Evolutionary conservation across 1,139 yeast genomes (phyloP), one percentile per base, ranked within the genome.

Genomic region (Yamadazyma atlantica): DNA sequence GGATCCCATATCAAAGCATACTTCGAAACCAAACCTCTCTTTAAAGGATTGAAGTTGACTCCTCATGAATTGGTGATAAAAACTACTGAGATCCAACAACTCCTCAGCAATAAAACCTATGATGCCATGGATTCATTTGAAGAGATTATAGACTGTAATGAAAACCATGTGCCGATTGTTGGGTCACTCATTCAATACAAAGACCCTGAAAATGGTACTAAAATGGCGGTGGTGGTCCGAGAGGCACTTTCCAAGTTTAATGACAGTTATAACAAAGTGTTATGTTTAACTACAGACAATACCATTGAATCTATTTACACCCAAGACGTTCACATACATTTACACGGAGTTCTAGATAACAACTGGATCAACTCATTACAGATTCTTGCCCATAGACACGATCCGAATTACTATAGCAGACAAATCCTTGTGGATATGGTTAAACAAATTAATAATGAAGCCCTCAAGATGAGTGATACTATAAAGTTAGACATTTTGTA

Each of bases 131-230:
- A 42, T 16, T 50, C 50, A n/a, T n/a, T n/a, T 29, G 36, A 43
- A 23, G 51, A 52, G 7, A 55, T 61, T 7, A 36, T 55, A 5
- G 46, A 53, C 11, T 45, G 45, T n/a, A 60, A 53, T 38, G 48
- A 47, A n/a, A 40, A 41, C 11, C 37, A 29, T 5, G 44, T 50
- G 10, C 69, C 71, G 0, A 38, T 36, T 1, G 37, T 45, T 3
- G 77, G 77, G 0, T 64, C 73, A 1, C 38, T 70, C 1, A 58
- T 70, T 1, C 71, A 66, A 41, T 60, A 57, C 39, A 37, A 44
- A 3, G 48, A 53, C 23, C 52, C 50, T 4, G 21, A 26, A 3
- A 35, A 45, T 29, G 35, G 36, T 2, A 29, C 44, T 4, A 37
- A 36, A 1, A 41, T 65, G 27, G 76, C 75, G 0, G 43, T 68